A percentile compares a stretch with the other conserved stretches of the same genome.
Evolutionary conservation across 2,329 filamentous ascomycete species (phyloP).

Genomic region (Aspergillus sp.): DNA sequence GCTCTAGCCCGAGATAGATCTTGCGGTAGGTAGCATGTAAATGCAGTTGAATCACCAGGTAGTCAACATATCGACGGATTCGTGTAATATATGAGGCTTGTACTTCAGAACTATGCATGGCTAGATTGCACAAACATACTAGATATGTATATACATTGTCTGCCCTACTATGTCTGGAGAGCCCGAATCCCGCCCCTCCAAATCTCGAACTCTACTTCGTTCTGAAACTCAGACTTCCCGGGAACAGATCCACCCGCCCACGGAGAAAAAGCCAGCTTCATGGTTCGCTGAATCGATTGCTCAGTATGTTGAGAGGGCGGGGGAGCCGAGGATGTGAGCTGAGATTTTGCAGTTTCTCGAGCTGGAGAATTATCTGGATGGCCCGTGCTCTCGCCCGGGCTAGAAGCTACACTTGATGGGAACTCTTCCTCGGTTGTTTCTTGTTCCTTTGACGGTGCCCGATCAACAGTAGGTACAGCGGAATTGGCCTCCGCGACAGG

Average conservation of each 20-base stretch:
- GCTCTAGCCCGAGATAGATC: too few relatives aligned
- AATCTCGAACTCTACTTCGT: slow-evolving; percentile 70
- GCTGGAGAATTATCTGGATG: background rate
- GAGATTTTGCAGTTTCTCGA: background rate
- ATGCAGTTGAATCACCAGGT: too few relatives aligned
- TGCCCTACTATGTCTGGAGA: background rate
- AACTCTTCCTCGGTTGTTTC: background rate
- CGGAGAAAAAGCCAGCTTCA: slow-evolving; percentile 87
- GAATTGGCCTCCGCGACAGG: background rate
- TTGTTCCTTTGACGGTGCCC: background rate
- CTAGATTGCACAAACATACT: background rate
- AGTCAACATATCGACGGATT: too few relatives aligned
- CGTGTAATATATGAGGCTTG: too few relatives aligned
- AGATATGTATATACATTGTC: background rate
- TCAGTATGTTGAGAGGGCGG: background rate
- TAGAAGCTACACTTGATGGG: background rate
- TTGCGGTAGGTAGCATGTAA: too few relatives aligned
- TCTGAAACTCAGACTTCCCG: slow-evolving; percentile 39
- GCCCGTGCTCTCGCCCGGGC: background rate
- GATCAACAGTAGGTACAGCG: background rate
- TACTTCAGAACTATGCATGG: background rate
- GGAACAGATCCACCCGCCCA: slow-evolving; percentile 62
- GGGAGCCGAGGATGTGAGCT: background rate
- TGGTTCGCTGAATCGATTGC: slow-evolving; percentile 62
- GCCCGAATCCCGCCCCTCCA: slow-evolving; percentile 58